Evolutionary conservation across 208 protist species (phyloP).

Genomic region (Porcisia deanei): DNA sequence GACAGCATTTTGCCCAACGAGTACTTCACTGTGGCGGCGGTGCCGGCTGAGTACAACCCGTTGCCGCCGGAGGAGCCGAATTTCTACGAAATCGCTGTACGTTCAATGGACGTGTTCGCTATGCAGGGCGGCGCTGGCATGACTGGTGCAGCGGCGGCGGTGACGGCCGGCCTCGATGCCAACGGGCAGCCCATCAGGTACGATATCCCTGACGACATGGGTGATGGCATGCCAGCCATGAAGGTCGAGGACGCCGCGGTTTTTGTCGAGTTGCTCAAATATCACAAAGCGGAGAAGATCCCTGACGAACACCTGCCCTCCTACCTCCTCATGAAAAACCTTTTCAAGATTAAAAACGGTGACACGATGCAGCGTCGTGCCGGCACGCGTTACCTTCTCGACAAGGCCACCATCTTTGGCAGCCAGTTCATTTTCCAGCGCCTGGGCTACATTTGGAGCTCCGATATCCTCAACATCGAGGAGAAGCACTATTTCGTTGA

Average conservation of each 20-base stretch:
- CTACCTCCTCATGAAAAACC: slow-evolving; percentile 97
- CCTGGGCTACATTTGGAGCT: slow-evolving; percentile 98
- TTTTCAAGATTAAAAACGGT: slow-evolving; percentile 99
- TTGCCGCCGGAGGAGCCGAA: slow-evolving; percentile 80
- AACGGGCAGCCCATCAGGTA: slow-evolving; percentile 49
- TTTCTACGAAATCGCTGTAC: slow-evolving; percentile 85
- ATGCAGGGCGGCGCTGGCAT: slow-evolving; percentile 23
- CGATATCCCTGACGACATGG: slow-evolving; percentile 87
- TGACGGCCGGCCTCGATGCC: slow-evolving; percentile 32
- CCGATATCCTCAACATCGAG: slow-evolving; percentile 96
- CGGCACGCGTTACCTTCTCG: slow-evolving; percentile 96
- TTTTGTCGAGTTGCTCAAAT: slow-evolving; percentile 95
- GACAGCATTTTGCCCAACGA: slow-evolving; percentile 68
- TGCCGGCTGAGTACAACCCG: slow-evolving; percentile 85
- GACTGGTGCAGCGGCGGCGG: slow-evolving; percentile 21
- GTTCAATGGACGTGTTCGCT: slow-evolving; percentile 60
- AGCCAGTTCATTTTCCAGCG: slow-evolving; percentile 97
- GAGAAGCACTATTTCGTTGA: slow-evolving; percentile 99
- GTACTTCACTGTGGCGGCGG: slow-evolving; percentile 72
- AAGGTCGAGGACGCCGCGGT: slow-evolving; percentile 97
- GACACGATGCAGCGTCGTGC: slow-evolving; percentile 96
- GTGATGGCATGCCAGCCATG: slow-evolving; percentile 93
- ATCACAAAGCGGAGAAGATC: slow-evolving; percentile 85
- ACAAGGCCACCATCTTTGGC: slow-evolving; percentile 98
- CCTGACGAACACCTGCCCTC: slow-evolving; percentile 93